These are phyloP conservation scores for Endogone sp. DNA, from an alignment of 192 early-diverging fungal genomes.

Conservation along the genomic window DNA sequence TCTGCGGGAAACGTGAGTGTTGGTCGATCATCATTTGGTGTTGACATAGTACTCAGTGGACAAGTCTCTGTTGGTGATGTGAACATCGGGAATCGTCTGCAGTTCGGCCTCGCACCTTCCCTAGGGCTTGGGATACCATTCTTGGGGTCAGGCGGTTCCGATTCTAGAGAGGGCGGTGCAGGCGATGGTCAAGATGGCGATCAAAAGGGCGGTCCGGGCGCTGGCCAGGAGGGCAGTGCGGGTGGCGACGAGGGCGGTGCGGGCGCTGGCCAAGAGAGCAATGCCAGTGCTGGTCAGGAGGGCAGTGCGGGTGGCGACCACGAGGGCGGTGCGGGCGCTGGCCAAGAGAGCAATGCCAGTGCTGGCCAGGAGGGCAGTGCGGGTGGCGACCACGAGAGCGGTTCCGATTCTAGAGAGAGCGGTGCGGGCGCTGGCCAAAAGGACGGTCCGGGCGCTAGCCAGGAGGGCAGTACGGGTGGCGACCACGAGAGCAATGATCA, in stretches of 20 bases:
- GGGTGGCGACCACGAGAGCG: too few relatives aligned
- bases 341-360: not conserved
- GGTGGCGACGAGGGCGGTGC: not conserved
- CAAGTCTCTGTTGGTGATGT: constrained; percentile 6
- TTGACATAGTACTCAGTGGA: constrained; percentile 11
- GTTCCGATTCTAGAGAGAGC: too few relatives aligned
- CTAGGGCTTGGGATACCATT: constrained; percentile 11
- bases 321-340: not conserved
- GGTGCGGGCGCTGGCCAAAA: too few relatives aligned
- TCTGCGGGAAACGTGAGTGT: constrained; percentile 5
- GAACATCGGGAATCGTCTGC: constrained; percentile 9
- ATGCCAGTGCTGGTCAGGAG: not conserved
- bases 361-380: not conserved
- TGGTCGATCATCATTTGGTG: constrained; percentile 8
- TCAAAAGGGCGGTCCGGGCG: not conserved
- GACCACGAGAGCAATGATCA: not conserved
- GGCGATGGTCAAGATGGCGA: too few relatives aligned
- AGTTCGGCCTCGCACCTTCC: constrained; percentile 7
- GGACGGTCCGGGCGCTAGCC: not conserved
- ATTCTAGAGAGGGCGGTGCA: not conserved
- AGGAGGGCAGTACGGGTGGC: not conserved
- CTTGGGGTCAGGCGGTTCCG: not conserved
- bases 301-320: not conserved
- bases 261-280: not conserved
- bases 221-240: not conserved